These are phyloP conservation scores for Backusella australiensis DNA, from an alignment of 192 early-diverging fungal species.

Conservation along the genomic window DNA sequence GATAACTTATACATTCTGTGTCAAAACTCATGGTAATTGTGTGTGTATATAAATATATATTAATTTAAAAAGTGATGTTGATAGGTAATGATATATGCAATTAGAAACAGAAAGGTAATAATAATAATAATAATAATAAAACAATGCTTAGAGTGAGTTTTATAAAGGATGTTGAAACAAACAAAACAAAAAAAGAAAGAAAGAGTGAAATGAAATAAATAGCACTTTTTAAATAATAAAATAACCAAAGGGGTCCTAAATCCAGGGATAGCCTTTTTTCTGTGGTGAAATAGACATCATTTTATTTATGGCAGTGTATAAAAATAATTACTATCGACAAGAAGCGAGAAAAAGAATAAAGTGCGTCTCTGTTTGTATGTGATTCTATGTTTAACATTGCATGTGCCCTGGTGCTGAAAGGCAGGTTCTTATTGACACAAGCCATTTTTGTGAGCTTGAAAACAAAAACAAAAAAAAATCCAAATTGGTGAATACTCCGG, in stretches of 20 bases:
- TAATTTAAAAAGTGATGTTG: background rate
- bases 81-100: background rate
- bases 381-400: constrained; percentile 4
- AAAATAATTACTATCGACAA: background rate
- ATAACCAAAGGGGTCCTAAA: background rate
- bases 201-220: background rate
- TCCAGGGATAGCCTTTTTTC: background rate
- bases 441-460: constrained; percentile 6
- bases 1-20: background rate
- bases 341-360: background rate
- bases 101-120: background rate
- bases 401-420: background rate
- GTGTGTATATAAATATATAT: background rate
- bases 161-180: background rate
- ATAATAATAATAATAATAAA: background rate
- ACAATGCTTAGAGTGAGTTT: background rate
- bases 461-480: background rate
- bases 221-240: constrained; percentile 6
- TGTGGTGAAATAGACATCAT: background rate
- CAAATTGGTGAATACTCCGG: constrained; percentile 14
- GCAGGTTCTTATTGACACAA: constrained; percentile 9
- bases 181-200: background rate
- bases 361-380: constrained; percentile 3
- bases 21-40: constrained; percentile 6
- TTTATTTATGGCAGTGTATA: background rate